Percentiles rank a stretch among this genome's conserved stretches.
phyloP scores from a whole-genome alignment of 1,284 basidiomycete genomes.

The Coriolopsis trogii region DNA sequence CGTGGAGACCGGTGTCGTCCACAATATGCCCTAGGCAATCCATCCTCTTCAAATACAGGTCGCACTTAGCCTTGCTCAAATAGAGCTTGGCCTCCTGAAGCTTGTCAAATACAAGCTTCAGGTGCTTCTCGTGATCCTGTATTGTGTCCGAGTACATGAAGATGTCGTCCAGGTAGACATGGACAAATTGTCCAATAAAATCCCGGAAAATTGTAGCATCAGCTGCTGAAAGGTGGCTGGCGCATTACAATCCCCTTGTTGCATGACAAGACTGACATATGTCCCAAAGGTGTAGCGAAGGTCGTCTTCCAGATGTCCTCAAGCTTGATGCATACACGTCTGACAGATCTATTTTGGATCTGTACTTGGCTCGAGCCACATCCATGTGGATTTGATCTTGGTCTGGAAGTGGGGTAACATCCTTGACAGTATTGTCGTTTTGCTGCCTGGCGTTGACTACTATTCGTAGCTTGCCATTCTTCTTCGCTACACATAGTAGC shows the following conservation, averaged over 20 bases:
- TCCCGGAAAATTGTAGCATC: slow-evolving; percentile 36
- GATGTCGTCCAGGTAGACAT: slow-evolving; percentile 38
- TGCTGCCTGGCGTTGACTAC: slow-evolving; percentile 26
- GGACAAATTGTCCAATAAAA: slow-evolving; percentile 32
- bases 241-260: slow-evolving; percentile 22
- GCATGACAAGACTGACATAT: slow-evolving; percentile 34
- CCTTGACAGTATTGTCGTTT: slow-evolving; percentile 34
- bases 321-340: slow-evolving; percentile 27
- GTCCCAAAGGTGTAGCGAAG: slow-evolving; percentile 33
- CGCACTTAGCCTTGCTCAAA: slow-evolving; percentile 26
- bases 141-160: slow-evolving; percentile 16
- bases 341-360: slow-evolving; percentile 24
- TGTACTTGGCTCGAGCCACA: slow-evolving; percentile 35
- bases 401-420: not conserved
- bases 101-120: slow-evolving; percentile 27
- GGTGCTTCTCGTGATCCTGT: slow-evolving; percentile 34
- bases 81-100: slow-evolving; percentile 27
- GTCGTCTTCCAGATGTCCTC: slow-evolving; percentile 27
- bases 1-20: slow-evolving; percentile 32
- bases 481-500: slow-evolving; percentile 28
- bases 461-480: slow-evolving; percentile 25
- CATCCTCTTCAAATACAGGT: slow-evolving; percentile 25
- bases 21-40: slow-evolving; percentile 36
- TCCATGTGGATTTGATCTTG: slow-evolving; percentile 20
- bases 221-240: slow-evolving; percentile 36